phyloP scores from a whole-genome alignment of 257 asterid genomes.

The Przewalskia tangutica region DNA sequence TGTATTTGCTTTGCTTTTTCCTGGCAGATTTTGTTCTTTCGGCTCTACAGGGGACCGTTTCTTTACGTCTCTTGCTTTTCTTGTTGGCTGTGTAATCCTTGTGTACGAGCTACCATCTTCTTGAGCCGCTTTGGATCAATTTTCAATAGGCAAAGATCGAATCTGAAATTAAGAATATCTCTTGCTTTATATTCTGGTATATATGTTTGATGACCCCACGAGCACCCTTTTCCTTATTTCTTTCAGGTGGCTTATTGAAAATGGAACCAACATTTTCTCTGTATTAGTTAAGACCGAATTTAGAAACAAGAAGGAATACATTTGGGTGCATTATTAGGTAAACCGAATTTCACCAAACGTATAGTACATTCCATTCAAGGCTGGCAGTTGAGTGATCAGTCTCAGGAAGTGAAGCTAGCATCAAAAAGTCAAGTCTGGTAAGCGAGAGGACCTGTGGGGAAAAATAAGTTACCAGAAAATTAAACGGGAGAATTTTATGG shows the following conservation, averaged over 20 bases:
- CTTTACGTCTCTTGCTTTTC: neutral
- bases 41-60: neutral
- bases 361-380: neutral
- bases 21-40: neutral
- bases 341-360: neutral
- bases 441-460: neutral
- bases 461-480: neutral
- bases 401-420: neutral
- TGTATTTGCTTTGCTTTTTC: neutral
- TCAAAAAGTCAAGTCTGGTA: neutral
- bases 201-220: neutral
- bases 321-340: neutral
- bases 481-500: neutral
- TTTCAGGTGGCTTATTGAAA: neutral
- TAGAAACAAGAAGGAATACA: neutral
- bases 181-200: neutral
- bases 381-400: neutral
- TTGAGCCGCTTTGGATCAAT: neutral
- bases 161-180: neutral
- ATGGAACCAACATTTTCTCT: neutral
- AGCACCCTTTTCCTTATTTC: neutral
- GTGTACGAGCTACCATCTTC: neutral
- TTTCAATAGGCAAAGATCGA: neutral
- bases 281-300: neutral
- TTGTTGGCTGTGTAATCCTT: neutral